Evolutionary conservation across 202 grass and related monocot genomes (phyloP), one percentile per base, ranked within the genome.

Genomic region (Zoysia matrella): DNA sequence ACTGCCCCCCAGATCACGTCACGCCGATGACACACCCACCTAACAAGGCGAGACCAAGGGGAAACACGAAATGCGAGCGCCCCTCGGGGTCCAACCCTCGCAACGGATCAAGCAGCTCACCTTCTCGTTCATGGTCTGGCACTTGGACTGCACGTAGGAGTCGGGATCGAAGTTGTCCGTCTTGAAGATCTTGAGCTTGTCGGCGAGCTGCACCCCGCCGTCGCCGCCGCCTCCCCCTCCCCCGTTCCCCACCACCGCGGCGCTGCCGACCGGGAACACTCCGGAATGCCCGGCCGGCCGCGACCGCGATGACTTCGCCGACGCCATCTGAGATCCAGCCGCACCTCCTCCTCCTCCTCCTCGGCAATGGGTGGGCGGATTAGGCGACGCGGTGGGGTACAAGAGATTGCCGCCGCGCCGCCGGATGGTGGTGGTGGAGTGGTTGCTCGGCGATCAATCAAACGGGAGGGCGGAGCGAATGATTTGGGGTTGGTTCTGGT

Each of bases 111-210:
- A 5, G 1, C n/a, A n/a, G n/a, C 77, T 53, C 55, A 95, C 95
- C 95, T 93, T 98, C 86, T 98, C 95, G 73, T 93, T 88, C 96
- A 98, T 98, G 47, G 90, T 86, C 80, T 92, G 95, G 89, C 96
- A 98, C 78, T 98, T 98, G 64, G 96, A 98, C 78, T 95, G 96
- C 87, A 98, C 87, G 81, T 98, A 98, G 30, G 96, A 82, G 63
- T 98, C 96, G 57, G 96, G 90, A 86, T 98, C 96, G 79, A 98
- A 98, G 73, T 98, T 98, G 64, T 95, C 87, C 45, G 89, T 98
- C 88, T 95, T 98, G 92, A 98, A 98, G 85, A 98, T 95, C 92
- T 98, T 98, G 77, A 98, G 89, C 87, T 98, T 98, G 80, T 98
- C 92, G 10, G 90, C 87, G 44, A 98, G 96, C 91, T 98, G 96